Conservation (phyloP, 2,329 filamentous ascomycete genomes). For the Blumeriella jaapii region DNA sequence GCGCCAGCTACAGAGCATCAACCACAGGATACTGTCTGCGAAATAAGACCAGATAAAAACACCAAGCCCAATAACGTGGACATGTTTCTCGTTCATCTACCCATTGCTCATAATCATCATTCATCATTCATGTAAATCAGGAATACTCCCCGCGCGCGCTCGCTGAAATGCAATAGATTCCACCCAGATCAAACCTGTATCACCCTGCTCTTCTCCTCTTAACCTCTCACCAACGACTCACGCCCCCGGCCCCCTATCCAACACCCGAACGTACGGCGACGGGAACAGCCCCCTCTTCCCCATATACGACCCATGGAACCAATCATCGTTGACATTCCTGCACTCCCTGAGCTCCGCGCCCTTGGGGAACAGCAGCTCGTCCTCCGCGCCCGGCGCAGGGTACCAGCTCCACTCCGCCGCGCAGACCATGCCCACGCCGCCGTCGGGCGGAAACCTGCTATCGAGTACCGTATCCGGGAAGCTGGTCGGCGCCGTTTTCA, state of each 20-base stretch:
- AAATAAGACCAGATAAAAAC: too few relatives aligned
- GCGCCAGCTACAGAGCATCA: too few relatives aligned
- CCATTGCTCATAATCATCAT: not conserved
- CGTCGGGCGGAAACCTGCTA: slow-evolving; percentile 56
- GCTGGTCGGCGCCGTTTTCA: slow-evolving; percentile 29
- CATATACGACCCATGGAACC: slow-evolving; percentile 81
- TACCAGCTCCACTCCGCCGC: slow-evolving; percentile 69
- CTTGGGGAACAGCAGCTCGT: slow-evolving; percentile 77
- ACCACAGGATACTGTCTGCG: too few relatives aligned
- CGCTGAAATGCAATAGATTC: not conserved
- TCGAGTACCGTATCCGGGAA: slow-evolving; percentile 17
- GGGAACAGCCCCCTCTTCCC: slow-evolving; percentile 72
- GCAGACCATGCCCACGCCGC: slow-evolving; percentile 54
- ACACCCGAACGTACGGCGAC: slow-evolving; percentile 55
- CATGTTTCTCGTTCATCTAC: too few relatives aligned
- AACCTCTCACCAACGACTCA: not conserved
- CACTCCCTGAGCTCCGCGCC: slow-evolving; percentile 74
- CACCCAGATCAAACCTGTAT: not conserved
- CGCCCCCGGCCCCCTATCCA: slow-evolving; percentile 20
- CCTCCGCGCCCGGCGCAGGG: slow-evolving; percentile 45
- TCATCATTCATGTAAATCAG: not conserved
- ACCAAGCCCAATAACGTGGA: too few relatives aligned
- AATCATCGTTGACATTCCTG: slow-evolving; percentile 82
- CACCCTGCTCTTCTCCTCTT: not conserved
- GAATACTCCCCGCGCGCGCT: not conserved